A percentile compares a stretch with the other conserved stretches of the same genome.
Evolutionary conservation across 495 filamentous ascomycete genomes (phyloP).

Genomic region (Bryoglossum gracile): DNA sequence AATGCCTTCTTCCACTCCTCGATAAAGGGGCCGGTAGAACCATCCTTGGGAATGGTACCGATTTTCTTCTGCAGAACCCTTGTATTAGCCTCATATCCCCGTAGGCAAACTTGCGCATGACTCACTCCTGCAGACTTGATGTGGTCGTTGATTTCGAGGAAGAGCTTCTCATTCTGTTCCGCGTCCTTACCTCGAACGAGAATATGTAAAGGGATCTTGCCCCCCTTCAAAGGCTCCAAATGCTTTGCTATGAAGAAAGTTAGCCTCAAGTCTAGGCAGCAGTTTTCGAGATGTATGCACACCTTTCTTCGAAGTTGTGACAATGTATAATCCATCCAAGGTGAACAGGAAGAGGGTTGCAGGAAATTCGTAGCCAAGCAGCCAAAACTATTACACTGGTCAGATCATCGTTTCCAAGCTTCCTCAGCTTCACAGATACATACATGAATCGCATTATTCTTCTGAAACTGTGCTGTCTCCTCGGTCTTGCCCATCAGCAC

Average conservation of each 20-base stretch:
- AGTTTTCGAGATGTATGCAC: too few relatives aligned
- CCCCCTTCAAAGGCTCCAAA: conserved; percentile 84
- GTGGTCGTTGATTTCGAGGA: conserved; percentile 68
- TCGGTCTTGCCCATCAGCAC: conserved; percentile 92
- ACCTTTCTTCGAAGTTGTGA: conserved; percentile 98
- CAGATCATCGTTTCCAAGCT: conserved; percentile 2
- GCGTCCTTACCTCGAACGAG: conserved; percentile 83
- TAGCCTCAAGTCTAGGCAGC: conserved; percentile 14
- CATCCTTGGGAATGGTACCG: conserved; percentile 77
- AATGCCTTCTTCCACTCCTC: conserved; percentile 91
- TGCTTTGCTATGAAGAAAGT: conserved; percentile 68
- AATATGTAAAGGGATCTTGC: conserved; percentile 84
- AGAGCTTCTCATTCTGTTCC: conserved; percentile 79
- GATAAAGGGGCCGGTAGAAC: conserved; percentile 77
- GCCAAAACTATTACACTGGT: conserved; percentile 68
- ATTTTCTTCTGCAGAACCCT: conserved; percentile 73
- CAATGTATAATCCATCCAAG: conserved; percentile 74
- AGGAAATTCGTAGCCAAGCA: conserved; percentile 97
- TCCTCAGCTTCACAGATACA: conserved; percentile 26
- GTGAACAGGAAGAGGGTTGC: conserved; percentile 91
- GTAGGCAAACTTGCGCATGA: conserved; percentile 21
- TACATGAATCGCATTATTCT: conserved; percentile 95
- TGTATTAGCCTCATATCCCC: conserved; percentile 12
- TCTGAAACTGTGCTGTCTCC: conserved; percentile 73
- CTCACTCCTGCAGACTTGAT: conserved; percentile 86